Evolutionary conservation across 2,329 filamentous ascomycete genomes (phyloP), one percentile per base, ranked within the genome.

Genomic region (Ophiostoma angusticollis): DNA sequence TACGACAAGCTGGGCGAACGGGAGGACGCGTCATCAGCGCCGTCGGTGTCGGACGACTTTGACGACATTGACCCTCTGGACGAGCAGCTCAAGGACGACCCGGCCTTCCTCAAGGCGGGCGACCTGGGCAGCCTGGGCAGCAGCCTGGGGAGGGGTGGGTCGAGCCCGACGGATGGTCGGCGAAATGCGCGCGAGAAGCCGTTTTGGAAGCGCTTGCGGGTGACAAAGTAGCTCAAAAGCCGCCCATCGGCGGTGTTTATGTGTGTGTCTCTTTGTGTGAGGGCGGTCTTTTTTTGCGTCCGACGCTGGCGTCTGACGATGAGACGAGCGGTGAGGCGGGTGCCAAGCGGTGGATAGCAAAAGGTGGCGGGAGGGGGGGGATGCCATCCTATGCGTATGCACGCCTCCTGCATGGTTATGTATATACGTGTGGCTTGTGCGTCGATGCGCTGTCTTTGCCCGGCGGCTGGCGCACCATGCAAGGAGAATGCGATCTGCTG

Each of bases 51-150:
- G 9, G 53, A 54, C 18, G 52, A 54, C 27, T 55, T 54, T 21
- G 58, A 62, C 28, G 61, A 62, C 30, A 63, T 63, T 46, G 61
- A 63, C 22, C 52, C 60, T 13, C 67, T 65, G 46, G 63, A 62
- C 7, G 60, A 64, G 29, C 60, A 68, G 52, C 59, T 70, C n/a
- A 58, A 60, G 38, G 63, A 67, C 43, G 60, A 72, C 23, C 62
- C 67, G 3, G 50, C 42, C 2, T 54, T 52, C 35, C 43, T 50
- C 34, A 48, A 44, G 36, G 50, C 52, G 7, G 51, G 50, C 16
- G 44, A 41, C 19, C 12, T 37, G 21, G 29, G 40, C n/a, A 16
- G 27, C 21, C 8, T n/a, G 30, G 27, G 27, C 22, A 34, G 28
- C 35, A 41, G 42, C n/a, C 23, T 31, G 27, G 40, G 35, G n/a